Percentiles rank a stretch among this genome's conserved stretches.
Conservation (phyloP, 2,329 filamentous ascomycete species). For the Neurospora sp. region DNA sequence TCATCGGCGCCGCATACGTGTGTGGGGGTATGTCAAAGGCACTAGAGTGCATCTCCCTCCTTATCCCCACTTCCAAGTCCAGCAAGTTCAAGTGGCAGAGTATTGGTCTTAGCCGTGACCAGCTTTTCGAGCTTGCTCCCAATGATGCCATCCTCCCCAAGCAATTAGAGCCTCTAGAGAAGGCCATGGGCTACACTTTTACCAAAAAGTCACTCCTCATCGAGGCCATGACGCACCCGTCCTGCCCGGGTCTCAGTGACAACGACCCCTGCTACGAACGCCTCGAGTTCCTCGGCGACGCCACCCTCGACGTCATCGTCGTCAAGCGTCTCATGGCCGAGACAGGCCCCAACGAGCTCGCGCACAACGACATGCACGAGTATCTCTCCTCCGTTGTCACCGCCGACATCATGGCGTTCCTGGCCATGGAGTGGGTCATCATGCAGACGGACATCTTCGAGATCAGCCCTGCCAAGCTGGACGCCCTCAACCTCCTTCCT, state of each 20-base stretch:
- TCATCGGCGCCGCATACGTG: conserved; percentile 67
- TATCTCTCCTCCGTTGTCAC: conserved; percentile 71
- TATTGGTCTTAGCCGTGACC: conserved; percentile 29
- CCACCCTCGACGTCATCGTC: conserved; percentile 71
- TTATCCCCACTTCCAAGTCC: conserved; percentile 38
- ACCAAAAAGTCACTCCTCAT: conserved; percentile 55
- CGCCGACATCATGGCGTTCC: conserved; percentile 66
- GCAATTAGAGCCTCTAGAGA: conserved; percentile 44
- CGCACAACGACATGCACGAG: conserved; percentile 58
- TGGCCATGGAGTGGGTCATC: conserved; percentile 50
- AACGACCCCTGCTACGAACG: conserved; percentile 51
- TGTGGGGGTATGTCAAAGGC: conserved; percentile 58
- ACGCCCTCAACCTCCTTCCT: conserved; percentile 5
- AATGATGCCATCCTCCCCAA: conserved; percentile 26
- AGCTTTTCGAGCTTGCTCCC: conserved; percentile 34
- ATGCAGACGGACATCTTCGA: conserved; percentile 16
- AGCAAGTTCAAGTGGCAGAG: conserved; percentile 42
- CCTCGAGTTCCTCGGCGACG: conserved; percentile 81
- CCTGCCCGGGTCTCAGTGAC: conserved; percentile 33
- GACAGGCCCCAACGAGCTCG: conserved; percentile 23
- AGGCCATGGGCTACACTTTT: conserved; percentile 63
- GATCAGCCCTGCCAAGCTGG: conserved; percentile 11
- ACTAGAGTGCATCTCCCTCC: conserved; percentile 51
- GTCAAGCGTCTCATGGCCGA: conserved; percentile 48
- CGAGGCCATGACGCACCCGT: conserved; percentile 74